Conservation (phyloP, 768 basidiomycete genomes). For the Gloeopeniophorella convolvens region DNA sequence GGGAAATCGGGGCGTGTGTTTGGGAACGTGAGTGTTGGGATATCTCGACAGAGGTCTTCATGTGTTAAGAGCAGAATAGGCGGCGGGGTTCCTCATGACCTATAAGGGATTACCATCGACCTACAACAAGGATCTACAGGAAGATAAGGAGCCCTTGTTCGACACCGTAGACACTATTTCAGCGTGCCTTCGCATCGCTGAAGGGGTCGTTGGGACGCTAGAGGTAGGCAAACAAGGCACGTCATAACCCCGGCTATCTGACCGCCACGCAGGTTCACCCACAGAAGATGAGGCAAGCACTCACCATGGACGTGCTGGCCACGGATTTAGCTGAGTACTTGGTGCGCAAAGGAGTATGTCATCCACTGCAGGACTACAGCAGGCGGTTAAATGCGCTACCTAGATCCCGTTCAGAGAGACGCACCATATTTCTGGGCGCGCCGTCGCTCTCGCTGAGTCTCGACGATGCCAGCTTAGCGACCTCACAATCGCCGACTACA, state of each 20-base stretch:
- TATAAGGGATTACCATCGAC: conserved; percentile 96
- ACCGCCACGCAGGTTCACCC: conserved; percentile 59
- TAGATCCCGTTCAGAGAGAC: conserved; percentile 98
- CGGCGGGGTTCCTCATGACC: conserved; percentile 97
- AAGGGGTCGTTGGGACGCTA: conserved; percentile 90
- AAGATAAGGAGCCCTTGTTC: conserved; percentile 97
- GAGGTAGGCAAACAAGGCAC: conserved; percentile 44
- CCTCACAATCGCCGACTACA: conserved; percentile 74
- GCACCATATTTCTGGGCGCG: conserved; percentile 95
- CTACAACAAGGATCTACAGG: conserved; percentile 99
- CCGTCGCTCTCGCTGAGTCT: conserved; percentile 90
- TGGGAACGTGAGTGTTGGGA: conserved; percentile 59
- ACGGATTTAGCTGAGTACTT: conserved; percentile 99
- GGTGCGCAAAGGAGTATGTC: conserved; percentile 91
- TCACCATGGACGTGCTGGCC: conserved; percentile 97
- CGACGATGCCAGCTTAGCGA: conserved; percentile 75
- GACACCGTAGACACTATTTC: conserved; percentile 87
- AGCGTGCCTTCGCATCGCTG: conserved; percentile 85
- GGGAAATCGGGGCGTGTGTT: conserved; percentile 95
- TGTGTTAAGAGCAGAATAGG: conserved; percentile 39
- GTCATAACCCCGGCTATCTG: neutral
- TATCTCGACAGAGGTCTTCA: neutral
- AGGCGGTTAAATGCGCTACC: conserved; percentile 4
- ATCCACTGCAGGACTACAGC: neutral
- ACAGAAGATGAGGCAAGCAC: conserved; percentile 81